Base-by-base conservation (phyloP, 2,329 filamentous ascomycete genomes). In the Cladosporium velox region DNA sequence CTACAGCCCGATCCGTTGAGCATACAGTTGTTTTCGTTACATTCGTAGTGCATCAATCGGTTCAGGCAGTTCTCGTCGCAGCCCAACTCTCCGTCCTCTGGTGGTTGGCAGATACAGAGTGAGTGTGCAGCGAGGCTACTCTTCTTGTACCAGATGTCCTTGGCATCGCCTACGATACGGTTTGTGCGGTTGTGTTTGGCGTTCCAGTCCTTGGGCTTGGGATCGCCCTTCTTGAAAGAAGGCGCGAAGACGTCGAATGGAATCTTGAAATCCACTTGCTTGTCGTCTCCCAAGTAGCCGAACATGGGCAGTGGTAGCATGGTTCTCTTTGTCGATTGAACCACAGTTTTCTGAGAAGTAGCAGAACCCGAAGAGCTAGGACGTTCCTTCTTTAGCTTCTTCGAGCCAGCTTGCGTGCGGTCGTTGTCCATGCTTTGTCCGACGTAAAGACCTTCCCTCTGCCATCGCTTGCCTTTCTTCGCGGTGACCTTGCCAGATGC, bases 41-140 rank as follows among this genome's bases (percentile, higher is more conserved):
- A 99, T 80, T 99, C 95, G 77, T 97, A 98, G 65, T 96, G 88
- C 93, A 98, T 98, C 77, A 93, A 93, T 68, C 93, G 86, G 77
- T 99, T 99, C 75, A 97, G 91, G 79, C 95, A 99, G 72, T 91
- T 86, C 69, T 97, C 92, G 69, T 88, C 91, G 74, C 95, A 98
- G 41, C 92, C 93, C 64, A 90, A 88, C 7, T 73, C 72, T n/a
- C 71, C 67, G n/a, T 70, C 67, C 5, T 62, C 64, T 21, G 75
- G 72, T 26, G 86, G 83, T 51, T 82, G 88, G 80, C 93, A 96
- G 66, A 92, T 88, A 75, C 93, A 96, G 7, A 70, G 59, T 12
- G 75, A 77, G n/a, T 66, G 64, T n/a, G 70, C 72, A 3, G 76
- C 67, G 18, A 65, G 68, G n/a, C 47, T 57, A n/a, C 55, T 57